Base-by-base conservation (phyloP, 2,329 filamentous ascomycete species). In the Ophiocordyceps robertsii region DNA sequence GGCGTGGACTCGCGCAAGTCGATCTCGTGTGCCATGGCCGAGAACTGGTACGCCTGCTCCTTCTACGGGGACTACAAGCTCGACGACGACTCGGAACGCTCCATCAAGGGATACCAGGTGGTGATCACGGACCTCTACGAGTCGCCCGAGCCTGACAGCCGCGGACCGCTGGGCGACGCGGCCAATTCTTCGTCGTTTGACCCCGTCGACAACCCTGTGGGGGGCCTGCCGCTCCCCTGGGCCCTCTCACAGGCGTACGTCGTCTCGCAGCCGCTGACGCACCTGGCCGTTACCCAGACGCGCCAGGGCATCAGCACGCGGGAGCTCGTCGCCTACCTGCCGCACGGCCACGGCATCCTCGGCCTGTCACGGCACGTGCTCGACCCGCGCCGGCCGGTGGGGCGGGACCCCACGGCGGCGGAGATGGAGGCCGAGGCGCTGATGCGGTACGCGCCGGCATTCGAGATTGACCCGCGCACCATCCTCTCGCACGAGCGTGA, bases 31-130 rank as follows among this genome's bases (percentile, higher is more conserved):
- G 75, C 79, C 24, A 70, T 95, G 41, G 84, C 88, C 0, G 92
- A 98, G 68, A 96, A 98, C 64, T 96, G 90, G 88, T 89, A 93
- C 56, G 74, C 81, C 7, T 96, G 94, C 66, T 83, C 86, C 8
- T 84, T 89, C 60, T 82, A 75, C 53, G 75, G 72, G 31, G 64
- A 75, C 51, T 80, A 80, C 56, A 64, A 66, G 3, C 68, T 80
- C 29, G 63, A 68, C 37, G 74, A 80, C 47, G 65, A 70, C 21
- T 57, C 58, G 16, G 63, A 69, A n/a, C 69, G 72, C 43, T 61
- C 67, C 5, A 75, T 89, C 46, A 86, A 87, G 60, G 89, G 89
- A 32, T 85, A 94, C 60, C 86, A 95, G 53, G 72, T 96, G 8
- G 74, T 89, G 17, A 73, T 95, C 11, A 81, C 84, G 0, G 90